Percentiles rank a stretch among this genome's conserved stretches.
Evolutionary conservation across 805 yeast species (phyloP).

Genomic region (Grigorovia transvaalensis): DNA sequence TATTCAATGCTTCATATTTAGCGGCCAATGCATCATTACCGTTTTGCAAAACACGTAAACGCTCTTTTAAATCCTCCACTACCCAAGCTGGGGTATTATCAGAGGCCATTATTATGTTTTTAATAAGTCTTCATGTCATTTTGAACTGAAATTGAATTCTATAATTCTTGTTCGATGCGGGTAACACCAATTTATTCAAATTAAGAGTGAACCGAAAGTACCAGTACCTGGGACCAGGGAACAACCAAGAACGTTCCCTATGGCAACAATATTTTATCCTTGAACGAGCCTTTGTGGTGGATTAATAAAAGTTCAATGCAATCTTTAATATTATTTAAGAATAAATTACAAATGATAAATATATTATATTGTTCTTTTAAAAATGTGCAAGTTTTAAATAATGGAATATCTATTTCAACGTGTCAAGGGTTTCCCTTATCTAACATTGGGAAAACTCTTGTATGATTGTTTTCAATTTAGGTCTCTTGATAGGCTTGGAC

Average conservation of each 20-base stretch:
- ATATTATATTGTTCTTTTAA: neutral
- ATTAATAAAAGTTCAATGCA: too few species aligned
- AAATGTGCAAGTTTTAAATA: neutral
- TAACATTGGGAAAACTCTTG: conserved; percentile 22
- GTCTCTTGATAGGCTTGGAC: conserved; percentile 76
- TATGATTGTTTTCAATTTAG: conserved; percentile 49
- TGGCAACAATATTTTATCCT: too few species aligned
- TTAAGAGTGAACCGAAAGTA: too few species aligned
- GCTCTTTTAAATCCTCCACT: neutral
- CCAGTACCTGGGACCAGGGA: too few species aligned
- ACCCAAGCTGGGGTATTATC: neutral
- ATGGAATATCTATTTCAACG: neutral
- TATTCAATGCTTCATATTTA: neutral
- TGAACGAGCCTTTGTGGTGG: too few species aligned
- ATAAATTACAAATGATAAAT: too few species aligned
- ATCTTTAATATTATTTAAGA: too few species aligned
- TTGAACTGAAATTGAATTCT: neutral
- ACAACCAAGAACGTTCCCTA: too few species aligned
- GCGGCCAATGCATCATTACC: neutral
- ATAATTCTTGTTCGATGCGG: neutral
- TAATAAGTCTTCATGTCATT: conserved; percentile 49
- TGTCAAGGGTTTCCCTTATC: neutral
- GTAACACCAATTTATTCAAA: neutral
- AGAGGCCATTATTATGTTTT: conserved; percentile 65
- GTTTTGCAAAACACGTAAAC: neutral